Percentiles rank a stretch among this genome's conserved stretches.
Conservation (phyloP, 2,329 filamentous ascomycete genomes). For the Aspergillus nomiae region DNA sequence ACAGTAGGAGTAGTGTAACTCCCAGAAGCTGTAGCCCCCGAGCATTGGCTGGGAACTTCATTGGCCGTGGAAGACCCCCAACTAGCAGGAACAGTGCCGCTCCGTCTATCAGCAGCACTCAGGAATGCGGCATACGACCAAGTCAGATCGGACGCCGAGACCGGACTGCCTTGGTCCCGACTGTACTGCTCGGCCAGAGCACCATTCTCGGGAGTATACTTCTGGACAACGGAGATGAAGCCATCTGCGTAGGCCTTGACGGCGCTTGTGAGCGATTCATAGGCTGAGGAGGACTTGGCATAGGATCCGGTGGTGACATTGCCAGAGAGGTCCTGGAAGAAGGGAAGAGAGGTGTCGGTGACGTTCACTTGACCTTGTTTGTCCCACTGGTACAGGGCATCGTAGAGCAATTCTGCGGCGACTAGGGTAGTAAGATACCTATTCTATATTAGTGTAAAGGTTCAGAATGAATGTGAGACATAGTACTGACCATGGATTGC, state of each 20-base stretch:
- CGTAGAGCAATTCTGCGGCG: slow-evolving; percentile 76
- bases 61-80: slow-evolving; percentile 21
- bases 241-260: slow-evolving; percentile 64
- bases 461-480: slow-evolving; percentile 28
- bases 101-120: slow-evolving; percentile 18
- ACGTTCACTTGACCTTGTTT: slow-evolving; percentile 63
- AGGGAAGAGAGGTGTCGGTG: slow-evolving; percentile 64
- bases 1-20: slow-evolving; percentile 11
- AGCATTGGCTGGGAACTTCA: slow-evolving; percentile 10
- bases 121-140: slow-evolving; percentile 27
- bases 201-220: slow-evolving; percentile 22
- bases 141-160: slow-evolving; percentile 22
- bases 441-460: neutral
- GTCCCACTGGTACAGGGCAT: slow-evolving; percentile 71
- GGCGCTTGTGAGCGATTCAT: slow-evolving; percentile 57
- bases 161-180: slow-evolving; percentile 19
- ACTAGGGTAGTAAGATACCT: slow-evolving; percentile 58
- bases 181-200: slow-evolving; percentile 41
- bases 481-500: slow-evolving; percentile 73
- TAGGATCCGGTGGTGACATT: slow-evolving; percentile 65
- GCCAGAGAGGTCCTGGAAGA: slow-evolving; percentile 68
- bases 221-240: slow-evolving; percentile 49
- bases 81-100: slow-evolving; percentile 18
- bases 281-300: slow-evolving; percentile 54
- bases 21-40: slow-evolving; percentile 10